Conservation (phyloP, 306 rosid species). For the Citrullus mucosospermus region DNA sequence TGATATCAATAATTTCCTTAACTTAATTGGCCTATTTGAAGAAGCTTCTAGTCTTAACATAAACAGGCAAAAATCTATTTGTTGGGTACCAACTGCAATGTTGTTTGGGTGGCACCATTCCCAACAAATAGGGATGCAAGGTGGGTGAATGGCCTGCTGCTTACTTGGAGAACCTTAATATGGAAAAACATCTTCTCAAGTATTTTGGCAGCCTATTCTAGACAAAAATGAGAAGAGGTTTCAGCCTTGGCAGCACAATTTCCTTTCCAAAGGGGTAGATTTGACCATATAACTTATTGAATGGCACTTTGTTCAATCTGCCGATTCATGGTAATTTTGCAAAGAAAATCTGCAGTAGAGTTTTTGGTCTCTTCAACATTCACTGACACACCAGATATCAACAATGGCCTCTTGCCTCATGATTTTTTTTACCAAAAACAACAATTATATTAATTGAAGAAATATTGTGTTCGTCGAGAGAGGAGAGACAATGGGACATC, state of each 20-base stretch:
- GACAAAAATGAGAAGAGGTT: not conserved
- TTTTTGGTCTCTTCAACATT: not conserved
- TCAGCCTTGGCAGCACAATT: not conserved
- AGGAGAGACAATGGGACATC: not conserved
- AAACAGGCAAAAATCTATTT: not conserved
- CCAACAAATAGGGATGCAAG: not conserved
- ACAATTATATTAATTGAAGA: not conserved
- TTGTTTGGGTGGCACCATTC: not conserved
- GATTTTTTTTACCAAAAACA: not conserved
- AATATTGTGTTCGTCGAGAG: not conserved
- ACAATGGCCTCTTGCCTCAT: not conserved
- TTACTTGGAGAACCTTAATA: not conserved
- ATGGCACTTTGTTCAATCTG: not conserved
- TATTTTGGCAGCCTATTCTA: not conserved
- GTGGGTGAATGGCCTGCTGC: not conserved
- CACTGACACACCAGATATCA: not conserved
- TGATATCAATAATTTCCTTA: not conserved
- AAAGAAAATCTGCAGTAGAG: not conserved
- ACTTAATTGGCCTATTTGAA: not conserved
- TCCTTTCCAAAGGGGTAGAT: not conserved
- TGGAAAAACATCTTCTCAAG: not conserved
- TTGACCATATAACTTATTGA: not conserved
- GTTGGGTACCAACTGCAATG: not conserved
- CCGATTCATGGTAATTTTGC: not conserved
- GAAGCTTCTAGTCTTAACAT: not conserved